Evolutionary conservation across 176 grass and related monocot species (phyloP).

Genomic region (Aegilops speltoides): DNA sequence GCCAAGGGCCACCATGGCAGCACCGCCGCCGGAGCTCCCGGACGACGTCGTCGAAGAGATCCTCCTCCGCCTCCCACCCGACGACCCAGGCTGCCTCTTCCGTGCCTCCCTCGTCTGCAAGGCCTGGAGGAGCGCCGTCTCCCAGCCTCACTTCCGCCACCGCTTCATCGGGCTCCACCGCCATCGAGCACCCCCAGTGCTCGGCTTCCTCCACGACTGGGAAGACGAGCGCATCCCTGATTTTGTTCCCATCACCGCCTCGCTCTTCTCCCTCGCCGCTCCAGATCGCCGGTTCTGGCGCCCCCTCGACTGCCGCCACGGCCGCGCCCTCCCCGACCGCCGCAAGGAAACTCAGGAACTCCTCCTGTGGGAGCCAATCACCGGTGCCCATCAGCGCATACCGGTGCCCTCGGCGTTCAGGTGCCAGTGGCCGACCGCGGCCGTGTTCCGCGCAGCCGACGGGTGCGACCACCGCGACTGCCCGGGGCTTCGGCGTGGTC

Average conservation of each 20-base stretch:
- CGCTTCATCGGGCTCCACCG: background rate
- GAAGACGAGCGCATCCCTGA: background rate
- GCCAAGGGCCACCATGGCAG: background rate
- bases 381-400: background rate
- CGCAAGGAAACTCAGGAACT: background rate
- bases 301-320: background rate
- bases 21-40: background rate
- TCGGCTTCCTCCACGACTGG: background rate
- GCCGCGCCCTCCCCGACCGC: background rate
- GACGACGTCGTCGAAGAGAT: background rate
- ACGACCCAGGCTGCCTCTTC: background rate
- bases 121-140: background rate
- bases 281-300: background rate
- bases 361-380: background rate
- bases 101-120: background rate
- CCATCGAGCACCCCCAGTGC: background rate
- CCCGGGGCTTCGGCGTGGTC: background rate
- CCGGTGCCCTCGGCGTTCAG: background rate
- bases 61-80: background rate
- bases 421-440: background rate
- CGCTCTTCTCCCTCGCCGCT: background rate
- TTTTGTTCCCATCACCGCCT: background rate
- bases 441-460: background rate
- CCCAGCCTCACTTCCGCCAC: background rate
- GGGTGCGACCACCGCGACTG: constrained; percentile 3